These are phyloP conservation scores for Neurospora sp. DNA, from an alignment of 495 filamentous ascomycete genomes.

Conservation along the genomic window DNA sequence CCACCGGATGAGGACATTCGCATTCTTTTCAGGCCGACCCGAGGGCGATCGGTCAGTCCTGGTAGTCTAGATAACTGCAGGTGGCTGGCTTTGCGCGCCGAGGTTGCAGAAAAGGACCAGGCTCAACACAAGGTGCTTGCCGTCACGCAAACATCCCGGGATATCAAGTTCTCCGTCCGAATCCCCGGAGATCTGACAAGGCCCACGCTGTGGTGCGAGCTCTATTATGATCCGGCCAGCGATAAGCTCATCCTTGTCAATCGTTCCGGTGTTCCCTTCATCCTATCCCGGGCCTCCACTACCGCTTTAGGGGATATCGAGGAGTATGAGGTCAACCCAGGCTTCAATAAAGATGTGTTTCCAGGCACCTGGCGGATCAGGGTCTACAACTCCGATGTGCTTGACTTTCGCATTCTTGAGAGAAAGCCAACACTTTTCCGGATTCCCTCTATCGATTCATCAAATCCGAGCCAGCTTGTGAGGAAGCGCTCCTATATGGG, in stretches of 20 bases:
- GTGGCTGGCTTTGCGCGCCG: slow-evolving; percentile 35
- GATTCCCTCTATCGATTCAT: slow-evolving; percentile 11
- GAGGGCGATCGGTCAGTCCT: slow-evolving; percentile 37
- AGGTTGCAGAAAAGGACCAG: slow-evolving; percentile 31
- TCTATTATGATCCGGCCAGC: slow-evolving; percentile 41
- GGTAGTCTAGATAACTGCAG: slow-evolving; percentile 33
- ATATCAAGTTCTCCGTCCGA: slow-evolving; percentile 40
- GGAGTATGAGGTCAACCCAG: slow-evolving; percentile 33
- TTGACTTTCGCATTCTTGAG: slow-evolving; percentile 42
- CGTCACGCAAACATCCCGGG: slow-evolving; percentile 37
- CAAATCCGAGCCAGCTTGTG: slow-evolving; percentile 14
- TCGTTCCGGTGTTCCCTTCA: slow-evolving; percentile 34
- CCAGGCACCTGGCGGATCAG: slow-evolving; percentile 41
- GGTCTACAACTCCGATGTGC: slow-evolving; percentile 28
- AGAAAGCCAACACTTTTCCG: slow-evolving; percentile 28
- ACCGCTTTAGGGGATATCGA: slow-evolving; percentile 15
- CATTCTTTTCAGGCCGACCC: slow-evolving; percentile 37
- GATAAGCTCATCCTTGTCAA: slow-evolving; percentile 40
- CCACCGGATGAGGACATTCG: slow-evolving; percentile 34
- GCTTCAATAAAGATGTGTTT: slow-evolving; percentile 27
- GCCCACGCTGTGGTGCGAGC: slow-evolving; percentile 36
- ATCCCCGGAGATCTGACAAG: slow-evolving; percentile 30
- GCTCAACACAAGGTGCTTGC: slow-evolving; percentile 36
- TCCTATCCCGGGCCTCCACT: slow-evolving; percentile 27
- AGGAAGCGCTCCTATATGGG: slow-evolving; percentile 33